These are phyloP conservation scores for Podospora pseudocomata DNA, from an alignment of 495 filamentous ascomycete genomes.

Conservation along the genomic window DNA sequence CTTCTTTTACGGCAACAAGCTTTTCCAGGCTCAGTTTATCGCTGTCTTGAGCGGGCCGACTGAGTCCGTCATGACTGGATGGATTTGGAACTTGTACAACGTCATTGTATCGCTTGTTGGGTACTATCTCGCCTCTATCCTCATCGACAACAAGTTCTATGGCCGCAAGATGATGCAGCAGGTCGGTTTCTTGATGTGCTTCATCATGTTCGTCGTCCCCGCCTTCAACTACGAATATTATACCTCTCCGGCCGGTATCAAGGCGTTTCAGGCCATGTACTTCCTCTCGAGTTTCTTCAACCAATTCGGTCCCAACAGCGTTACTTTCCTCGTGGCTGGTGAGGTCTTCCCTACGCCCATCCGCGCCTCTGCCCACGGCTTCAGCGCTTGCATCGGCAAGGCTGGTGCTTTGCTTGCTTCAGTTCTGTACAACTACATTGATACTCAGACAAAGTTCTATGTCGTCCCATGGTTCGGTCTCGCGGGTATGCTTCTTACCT, in stretches of 20 bases:
- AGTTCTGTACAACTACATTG: constrained; percentile 86
- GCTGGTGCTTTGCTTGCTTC: constrained; percentile 77
- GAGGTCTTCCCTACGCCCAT: constrained; percentile 89
- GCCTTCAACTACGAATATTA: constrained; percentile 83
- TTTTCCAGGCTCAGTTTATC: constrained; percentile 88
- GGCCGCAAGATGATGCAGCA: constrained; percentile 92
- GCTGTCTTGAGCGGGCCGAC: constrained; percentile 58
- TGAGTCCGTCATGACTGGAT: constrained; percentile 67
- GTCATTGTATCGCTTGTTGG: constrained; percentile 74
- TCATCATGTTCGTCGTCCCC: constrained; percentile 82
- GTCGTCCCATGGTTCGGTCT: constrained; percentile 92
- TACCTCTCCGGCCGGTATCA: constrained; percentile 58
- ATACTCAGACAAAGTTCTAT: constrained; percentile 70
- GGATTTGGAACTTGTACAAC: constrained; percentile 90
- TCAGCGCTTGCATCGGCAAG: constrained; percentile 82
- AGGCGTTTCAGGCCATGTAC: constrained; percentile 87
- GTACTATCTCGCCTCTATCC: constrained; percentile 74
- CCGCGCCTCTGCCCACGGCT: constrained; percentile 84
- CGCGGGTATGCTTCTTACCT: constrained; percentile 70
- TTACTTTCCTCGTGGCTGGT: constrained; percentile 87
- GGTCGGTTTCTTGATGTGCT: constrained; percentile 79
- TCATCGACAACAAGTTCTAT: constrained; percentile 89
- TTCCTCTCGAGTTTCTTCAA: constrained; percentile 93
- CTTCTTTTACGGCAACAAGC: constrained; percentile 98
- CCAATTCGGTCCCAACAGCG: constrained; percentile 89